Evolutionary conservation across 2,329 filamentous ascomycete genomes (phyloP).

Genomic region (Kalaharituber pfeilii): DNA sequence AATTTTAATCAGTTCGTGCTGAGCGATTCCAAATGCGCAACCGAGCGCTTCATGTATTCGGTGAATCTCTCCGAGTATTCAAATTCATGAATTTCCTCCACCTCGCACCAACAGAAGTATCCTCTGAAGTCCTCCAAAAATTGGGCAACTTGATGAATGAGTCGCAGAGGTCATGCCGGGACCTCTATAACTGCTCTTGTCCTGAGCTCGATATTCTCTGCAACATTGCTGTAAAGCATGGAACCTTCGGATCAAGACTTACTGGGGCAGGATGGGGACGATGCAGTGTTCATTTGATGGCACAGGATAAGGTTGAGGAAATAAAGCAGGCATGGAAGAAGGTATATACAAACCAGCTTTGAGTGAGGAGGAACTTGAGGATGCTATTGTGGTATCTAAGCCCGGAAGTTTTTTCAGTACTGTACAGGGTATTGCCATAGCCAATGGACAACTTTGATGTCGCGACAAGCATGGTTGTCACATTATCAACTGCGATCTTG

Average conservation of each 20-base stretch:
- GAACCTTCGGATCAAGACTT: slow-evolving; percentile 66
- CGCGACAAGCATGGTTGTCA: no score
- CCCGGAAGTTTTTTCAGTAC: slow-evolving; percentile 50
- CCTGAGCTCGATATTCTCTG: slow-evolving; percentile 85
- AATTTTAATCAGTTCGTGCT: slow-evolving; percentile 44
- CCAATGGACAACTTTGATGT: no score
- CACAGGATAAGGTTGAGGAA: slow-evolving; percentile 59
- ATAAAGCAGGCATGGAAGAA: slow-evolving; percentile 62
- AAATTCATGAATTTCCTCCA: slow-evolving; percentile 59
- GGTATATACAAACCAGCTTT: slow-evolving; percentile 49
- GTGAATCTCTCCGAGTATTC: slow-evolving; percentile 70
- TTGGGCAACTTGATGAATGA: slow-evolving; percentile 76
- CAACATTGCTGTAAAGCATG: slow-evolving; percentile 55
- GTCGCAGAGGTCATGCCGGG: slow-evolving; percentile 73
- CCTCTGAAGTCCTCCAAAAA: slow-evolving; percentile 38
- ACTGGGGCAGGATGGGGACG: slow-evolving; percentile 96
- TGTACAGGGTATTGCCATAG: slow-evolving; percentile 20
- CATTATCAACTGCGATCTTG: no score
- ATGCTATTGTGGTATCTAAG: slow-evolving; percentile 75
- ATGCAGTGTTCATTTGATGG: slow-evolving; percentile 84
- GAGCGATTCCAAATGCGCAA: slow-evolving; percentile 76
- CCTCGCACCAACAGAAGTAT: slow-evolving; percentile 25
- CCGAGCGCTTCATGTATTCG: slow-evolving; percentile 77
- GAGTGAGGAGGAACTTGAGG: slow-evolving; percentile 49
- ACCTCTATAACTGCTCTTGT: slow-evolving; percentile 80